Percentiles rank a stretch among this genome's conserved stretches.
Conservation (phyloP, 495 filamentous ascomycete species). For the Aspergillus kassunensis region DNA sequence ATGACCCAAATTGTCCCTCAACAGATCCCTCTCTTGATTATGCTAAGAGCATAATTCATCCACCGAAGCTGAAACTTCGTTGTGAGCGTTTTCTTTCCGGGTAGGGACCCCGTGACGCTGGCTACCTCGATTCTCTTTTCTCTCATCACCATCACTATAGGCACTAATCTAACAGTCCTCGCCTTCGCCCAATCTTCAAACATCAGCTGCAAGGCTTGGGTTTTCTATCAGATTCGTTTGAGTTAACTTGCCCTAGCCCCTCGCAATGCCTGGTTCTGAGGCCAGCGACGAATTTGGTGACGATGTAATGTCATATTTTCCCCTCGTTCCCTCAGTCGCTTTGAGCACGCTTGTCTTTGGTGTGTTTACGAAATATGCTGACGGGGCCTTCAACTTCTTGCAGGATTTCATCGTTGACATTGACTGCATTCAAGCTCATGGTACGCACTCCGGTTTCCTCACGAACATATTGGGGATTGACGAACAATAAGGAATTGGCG, state of each 20-base stretch:
- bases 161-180: too few species aligned
- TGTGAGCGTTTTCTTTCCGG: background rate
- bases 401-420: slow-evolving; percentile 67
- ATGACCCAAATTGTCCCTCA: too few species aligned
- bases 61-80: background rate
- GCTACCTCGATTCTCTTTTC: background rate
- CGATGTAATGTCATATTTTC: slow-evolving; percentile 36
- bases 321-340: background rate
- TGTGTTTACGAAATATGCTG: background rate
- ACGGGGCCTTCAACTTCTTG: background rate
- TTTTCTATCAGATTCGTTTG: background rate
- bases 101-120: slow-evolving; percentile 11
- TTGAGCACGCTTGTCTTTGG: background rate
- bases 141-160: background rate
- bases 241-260: background rate
- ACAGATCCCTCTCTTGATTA: too few species aligned
- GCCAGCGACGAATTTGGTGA: slow-evolving; percentile 52
- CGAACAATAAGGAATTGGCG: slow-evolving; percentile 55
- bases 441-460: slow-evolving; percentile 28
- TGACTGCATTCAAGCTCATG: slow-evolving; percentile 69
- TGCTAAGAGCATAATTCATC: too few species aligned
- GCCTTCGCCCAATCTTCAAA: background rate
- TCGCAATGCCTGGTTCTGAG: slow-evolving; percentile 48
- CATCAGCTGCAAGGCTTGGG: background rate
- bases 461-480: background rate